phyloP scores from a whole-genome alignment of 345 rosid genomes.

The Conringia planisiliqua region DNA sequence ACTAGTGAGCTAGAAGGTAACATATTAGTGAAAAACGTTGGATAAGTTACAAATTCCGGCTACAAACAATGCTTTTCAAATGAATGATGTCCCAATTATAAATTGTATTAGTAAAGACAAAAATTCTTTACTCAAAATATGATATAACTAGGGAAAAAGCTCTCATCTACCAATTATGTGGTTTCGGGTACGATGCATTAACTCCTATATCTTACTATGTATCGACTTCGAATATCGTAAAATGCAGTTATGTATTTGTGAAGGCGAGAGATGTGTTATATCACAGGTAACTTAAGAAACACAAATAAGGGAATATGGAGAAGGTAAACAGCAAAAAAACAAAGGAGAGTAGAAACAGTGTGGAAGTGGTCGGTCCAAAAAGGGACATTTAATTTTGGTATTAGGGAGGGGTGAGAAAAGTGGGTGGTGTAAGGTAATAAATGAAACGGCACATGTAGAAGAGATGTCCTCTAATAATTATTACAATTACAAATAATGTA shows the following conservation, averaged over 20 bases:
- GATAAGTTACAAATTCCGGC: background rate
- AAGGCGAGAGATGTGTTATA: background rate
- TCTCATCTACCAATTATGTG: background rate
- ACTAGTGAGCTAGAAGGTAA: background rate
- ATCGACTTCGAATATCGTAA: background rate
- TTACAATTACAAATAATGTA: slow-evolving; percentile 6
- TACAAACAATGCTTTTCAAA: background rate
- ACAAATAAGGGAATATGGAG: background rate
- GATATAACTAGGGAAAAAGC: background rate
- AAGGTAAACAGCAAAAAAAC: background rate
- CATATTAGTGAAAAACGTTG: background rate
- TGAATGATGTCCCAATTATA: background rate
- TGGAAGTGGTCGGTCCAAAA: slow-evolving; percentile 13
- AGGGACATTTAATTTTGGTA: slow-evolving; percentile 2
- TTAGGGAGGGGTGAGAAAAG: slow-evolving; percentile 6
- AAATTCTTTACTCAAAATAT: background rate
- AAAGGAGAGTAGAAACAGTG: background rate
- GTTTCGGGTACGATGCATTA: background rate
- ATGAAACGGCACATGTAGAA: slow-evolving; percentile 23
- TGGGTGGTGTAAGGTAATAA: slow-evolving; percentile 15
- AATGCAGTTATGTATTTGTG: background rate
- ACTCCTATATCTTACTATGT: background rate
- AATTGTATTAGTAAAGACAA: background rate
- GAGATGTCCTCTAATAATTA: slow-evolving; percentile 10
- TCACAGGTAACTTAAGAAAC: background rate